Base-by-base conservation (phyloP, 2,329 filamentous ascomycete species). In the Fusarium sp. region DNA sequence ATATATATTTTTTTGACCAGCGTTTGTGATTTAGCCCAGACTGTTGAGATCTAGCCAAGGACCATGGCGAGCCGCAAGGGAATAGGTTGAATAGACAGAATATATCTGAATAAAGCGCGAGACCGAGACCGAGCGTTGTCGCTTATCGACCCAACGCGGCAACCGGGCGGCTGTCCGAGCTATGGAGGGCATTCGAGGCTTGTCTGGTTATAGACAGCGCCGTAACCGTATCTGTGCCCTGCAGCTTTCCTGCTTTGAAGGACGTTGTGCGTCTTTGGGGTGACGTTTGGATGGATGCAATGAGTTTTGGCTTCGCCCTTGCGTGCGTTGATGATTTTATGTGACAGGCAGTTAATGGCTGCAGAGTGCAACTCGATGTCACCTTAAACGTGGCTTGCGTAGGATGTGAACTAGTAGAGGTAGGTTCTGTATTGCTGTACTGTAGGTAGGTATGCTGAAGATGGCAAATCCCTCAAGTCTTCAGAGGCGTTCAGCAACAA, bases 91-190 rank as follows among this genome's bases (percentile, higher is more conserved):
- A 33, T 18, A 49, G 60, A 36, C 26, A 42, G 26, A n/a, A 50
- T 63, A 64, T 63, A 57, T 57, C 59, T 57, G 45, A 52, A 47
- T 34, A n/a, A 57, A 46, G 37, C 46, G 62, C 56, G 41, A 55
- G 57, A 16, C 33, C 23, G n/a, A 51, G 49, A 47, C 60, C 58
- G 58, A 64, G 61, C 37, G 31, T 28, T 16, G 53, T 62, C 46
- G 56, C 38, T 38, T 41, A 31, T 57, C 41, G 44, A 64, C 54
- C 51, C 64, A 59, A 58, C 62, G 58, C 58, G 63, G 62, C 51
- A 70, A 70, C 34, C 45, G 36, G 54, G 66, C 61, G 57, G 57
- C 33, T 49, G 57, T 49, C 62, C 44, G 51, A 33, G 15, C 40
- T 41, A 53, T 54, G 58, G 44, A 67, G 53, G 62, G 45, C 46